Conservation (phyloP, 495 filamentous ascomycete genomes). For the Sporormia fimetaria region DNA sequence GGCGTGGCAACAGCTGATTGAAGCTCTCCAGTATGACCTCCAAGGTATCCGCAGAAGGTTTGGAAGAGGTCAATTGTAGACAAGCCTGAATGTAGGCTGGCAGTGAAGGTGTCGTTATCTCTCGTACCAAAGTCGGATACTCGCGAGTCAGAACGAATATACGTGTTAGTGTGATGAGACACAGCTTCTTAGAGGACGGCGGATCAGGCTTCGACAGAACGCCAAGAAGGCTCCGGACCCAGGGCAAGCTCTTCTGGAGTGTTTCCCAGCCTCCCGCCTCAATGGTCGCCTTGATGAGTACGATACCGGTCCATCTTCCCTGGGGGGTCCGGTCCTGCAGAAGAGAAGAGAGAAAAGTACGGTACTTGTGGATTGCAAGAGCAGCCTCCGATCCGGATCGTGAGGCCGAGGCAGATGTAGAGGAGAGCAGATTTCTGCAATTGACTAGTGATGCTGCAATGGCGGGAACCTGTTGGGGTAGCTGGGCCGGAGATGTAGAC, state of each 20-base stretch:
- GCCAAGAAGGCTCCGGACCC: conserved; percentile 59
- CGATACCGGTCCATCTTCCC: conserved; percentile 63
- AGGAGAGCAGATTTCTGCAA: conserved; percentile 30
- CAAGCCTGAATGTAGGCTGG: conserved; percentile 61
- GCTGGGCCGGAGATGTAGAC: conserved; percentile 26
- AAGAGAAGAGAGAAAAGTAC: conserved; percentile 62
- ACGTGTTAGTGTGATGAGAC: conserved; percentile 61
- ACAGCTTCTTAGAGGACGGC: conserved; percentile 57
- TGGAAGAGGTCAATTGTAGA: conserved; percentile 50
- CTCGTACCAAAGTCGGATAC: conserved; percentile 69
- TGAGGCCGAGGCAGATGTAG: conserved; percentile 26
- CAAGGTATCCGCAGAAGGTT: conserved; percentile 35
- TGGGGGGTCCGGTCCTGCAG: conserved; percentile 59
- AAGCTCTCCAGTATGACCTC: conserved; percentile 55
- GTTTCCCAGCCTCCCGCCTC: conserved; percentile 73
- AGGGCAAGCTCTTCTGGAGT: conserved; percentile 54
- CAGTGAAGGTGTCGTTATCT: conserved; percentile 75
- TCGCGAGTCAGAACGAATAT: conserved; percentile 73
- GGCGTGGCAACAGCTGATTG: conserved; percentile 55
- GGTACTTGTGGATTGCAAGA: conserved; percentile 62
- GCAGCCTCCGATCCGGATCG: conserved; percentile 50
- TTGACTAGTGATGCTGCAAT: conserved; percentile 24
- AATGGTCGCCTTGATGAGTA: conserved; percentile 66
- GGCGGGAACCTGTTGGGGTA: conserved; percentile 28
- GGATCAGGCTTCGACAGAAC: conserved; percentile 64